Conservation (phyloP, 2,329 filamentous ascomycete genomes). For the Trichoderma aggressivum region DNA sequence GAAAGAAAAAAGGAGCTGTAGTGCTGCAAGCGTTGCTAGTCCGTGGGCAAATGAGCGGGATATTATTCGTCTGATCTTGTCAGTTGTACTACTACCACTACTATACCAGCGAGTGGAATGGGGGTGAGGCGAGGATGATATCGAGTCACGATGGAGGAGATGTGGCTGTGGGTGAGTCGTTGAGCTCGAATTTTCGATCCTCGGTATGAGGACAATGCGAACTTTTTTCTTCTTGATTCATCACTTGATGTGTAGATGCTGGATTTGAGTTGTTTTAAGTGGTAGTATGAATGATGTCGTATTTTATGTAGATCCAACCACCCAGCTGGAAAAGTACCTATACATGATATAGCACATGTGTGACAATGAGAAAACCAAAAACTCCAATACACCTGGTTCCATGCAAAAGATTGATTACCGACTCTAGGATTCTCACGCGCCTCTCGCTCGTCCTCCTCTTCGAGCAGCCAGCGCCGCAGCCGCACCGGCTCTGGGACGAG, state of each 20-base stretch:
- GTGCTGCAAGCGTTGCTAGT: conserved; percentile 5
- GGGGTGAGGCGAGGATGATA: neutral
- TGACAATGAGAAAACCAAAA: neutral
- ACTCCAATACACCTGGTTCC: neutral
- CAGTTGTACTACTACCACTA: conserved; percentile 14
- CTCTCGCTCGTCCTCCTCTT: conserved; percentile 29
- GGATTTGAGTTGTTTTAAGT: neutral
- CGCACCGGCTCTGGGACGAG: conserved; percentile 27
- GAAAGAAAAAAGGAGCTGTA: neutral
- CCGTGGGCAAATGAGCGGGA: conserved; percentile 12
- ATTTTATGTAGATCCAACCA: neutral
- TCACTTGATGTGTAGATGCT: accelerated
- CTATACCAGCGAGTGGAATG: neutral
- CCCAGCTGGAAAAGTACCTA: neutral
- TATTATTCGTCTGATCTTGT: conserved; percentile 8
- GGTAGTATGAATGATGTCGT: neutral
- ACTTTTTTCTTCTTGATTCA: neutral
- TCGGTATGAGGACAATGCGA: neutral
- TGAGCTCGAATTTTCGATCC: neutral
- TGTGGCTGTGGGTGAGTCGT: neutral
- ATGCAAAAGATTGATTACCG: neutral
- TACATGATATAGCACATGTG: neutral
- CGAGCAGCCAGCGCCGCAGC: conserved; percentile 23
- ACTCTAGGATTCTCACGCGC: neutral
- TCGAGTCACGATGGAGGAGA: neutral